Evolutionary conservation across 345 rosid genomes (phyloP), one percentile per base, ranked within the genome.

Genomic region (Brassica nigra): DNA sequence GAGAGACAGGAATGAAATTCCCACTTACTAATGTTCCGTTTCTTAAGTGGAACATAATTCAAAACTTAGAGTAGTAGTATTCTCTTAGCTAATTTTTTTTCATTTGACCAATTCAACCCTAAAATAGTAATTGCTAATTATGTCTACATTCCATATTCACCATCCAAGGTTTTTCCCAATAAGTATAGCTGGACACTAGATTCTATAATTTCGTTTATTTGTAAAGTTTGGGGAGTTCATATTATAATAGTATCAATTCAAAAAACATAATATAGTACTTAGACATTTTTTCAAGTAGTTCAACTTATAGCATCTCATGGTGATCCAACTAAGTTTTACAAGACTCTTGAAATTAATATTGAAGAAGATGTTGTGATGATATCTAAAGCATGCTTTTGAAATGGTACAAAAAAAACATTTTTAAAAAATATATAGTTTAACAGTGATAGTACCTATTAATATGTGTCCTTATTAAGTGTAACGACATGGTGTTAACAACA

Each of bases 11-110:
- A 68, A 80, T 52, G 66, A 68, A 20, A 73, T 47, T 73, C 78
- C 82, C 78, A 79, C 78, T 79, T 23, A 59, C 69, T 58, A 12
- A 59, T 79, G 78, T 67, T 66, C 44, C 59, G 44, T 73, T 78
- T 47, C 64, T 64, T 59, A 44, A 65, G 61, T 78, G 72, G 77
- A 78, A 66, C 58, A 34, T 78, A 63, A 63, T 70, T 33, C n/a
- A 31, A 62, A 37, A 68, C 63, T 4, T 18, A 42, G 30, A 55
- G 18, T 49, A 54, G 59, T 14, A 31, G 1, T 44, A 42, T 44
- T 66, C 52, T 10, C 7, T 20, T 57, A 8, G 30, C 20, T 18
- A 59, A 72, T 73, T 44, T 6, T 42, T 79, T 76, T 73, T 33
- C 67, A 47, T 73, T 61, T 73, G 65, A 68, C 78, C 78, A 67